Conservation (phyloP, 257 asterid genomes). For the Rubia yunnanensis region DNA sequence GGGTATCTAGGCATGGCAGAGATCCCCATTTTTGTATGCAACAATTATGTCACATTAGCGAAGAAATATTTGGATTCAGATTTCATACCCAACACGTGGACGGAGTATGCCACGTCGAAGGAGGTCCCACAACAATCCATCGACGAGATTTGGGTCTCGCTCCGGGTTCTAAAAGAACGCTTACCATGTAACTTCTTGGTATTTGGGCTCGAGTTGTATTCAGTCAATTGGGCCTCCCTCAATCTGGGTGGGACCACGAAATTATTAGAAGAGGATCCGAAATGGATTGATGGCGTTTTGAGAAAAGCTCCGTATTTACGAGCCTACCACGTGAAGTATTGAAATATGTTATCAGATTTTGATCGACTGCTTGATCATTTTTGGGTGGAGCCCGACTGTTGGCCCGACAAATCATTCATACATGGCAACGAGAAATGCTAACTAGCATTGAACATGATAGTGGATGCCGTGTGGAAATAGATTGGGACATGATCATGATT, state of each 20-base stretch:
- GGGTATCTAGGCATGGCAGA: constrained; percentile 3
- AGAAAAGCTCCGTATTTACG: constrained; percentile 45
- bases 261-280: constrained; percentile 77
- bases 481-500: constrained; percentile 88
- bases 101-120: constrained; percentile 25
- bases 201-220: constrained; percentile 79
- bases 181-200: constrained; percentile 62
- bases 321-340: constrained; percentile 49
- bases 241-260: constrained; percentile 65
- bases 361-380: constrained; percentile 36
- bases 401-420: constrained; percentile 34
- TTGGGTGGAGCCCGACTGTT: constrained; percentile 44
- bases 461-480: constrained; percentile 55
- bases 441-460: constrained; percentile 61
- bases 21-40: constrained; percentile 11
- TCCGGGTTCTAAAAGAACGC: constrained; percentile 29
- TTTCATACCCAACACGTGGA: background rate
- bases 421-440: constrained; percentile 62
- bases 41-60: background rate
- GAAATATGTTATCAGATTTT: constrained; percentile 57
- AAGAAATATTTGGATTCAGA: background rate
- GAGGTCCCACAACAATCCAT: constrained; percentile 25
- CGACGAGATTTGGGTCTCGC: constrained; percentile 18
- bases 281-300: constrained; percentile 53
- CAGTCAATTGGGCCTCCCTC: constrained; percentile 76